phyloP scores from a whole-genome alignment of 192 early-diverging fungal genomes.

The Chytriomyces sp. region DNA sequence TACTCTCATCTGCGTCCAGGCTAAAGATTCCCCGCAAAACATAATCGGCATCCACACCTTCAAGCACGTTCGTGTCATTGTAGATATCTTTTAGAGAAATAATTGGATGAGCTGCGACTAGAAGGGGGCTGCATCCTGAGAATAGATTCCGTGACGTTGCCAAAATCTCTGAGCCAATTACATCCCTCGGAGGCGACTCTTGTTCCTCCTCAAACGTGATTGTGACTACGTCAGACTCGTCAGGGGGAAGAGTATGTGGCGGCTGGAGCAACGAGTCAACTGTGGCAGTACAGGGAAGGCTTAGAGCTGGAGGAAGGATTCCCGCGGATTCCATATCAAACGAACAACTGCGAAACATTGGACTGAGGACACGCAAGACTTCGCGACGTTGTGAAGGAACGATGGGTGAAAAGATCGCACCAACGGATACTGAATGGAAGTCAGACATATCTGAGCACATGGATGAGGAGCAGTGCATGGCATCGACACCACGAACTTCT shows the following conservation, averaged over 20 bases:
- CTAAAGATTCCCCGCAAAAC: neutral
- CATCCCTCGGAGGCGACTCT: neutral
- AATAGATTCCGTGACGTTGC: neutral
- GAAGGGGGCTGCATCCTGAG: neutral
- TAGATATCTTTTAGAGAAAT: slow-evolving; percentile 23
- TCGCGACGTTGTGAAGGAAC: neutral
- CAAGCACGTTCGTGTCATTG: neutral
- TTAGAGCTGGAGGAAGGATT: neutral
- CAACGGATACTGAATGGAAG: neutral
- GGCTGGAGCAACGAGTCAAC: neutral
- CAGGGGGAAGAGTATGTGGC: neutral
- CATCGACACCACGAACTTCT: neutral
- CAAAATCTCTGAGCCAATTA: neutral
- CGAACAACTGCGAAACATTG: neutral
- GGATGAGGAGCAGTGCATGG: slow-evolving; percentile 13
- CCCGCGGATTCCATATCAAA: too few relatives aligned
- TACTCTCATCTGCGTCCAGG: neutral
- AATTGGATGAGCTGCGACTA: neutral
- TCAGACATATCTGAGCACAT: neutral
- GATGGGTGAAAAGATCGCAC: slow-evolving; percentile 20
- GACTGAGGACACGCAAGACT: neutral
- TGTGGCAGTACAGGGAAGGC: neutral
- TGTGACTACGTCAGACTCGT: neutral
- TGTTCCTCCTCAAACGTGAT: slow-evolving; percentile 2
- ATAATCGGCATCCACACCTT: neutral